phyloP scores from a whole-genome alignment of 345 rosid species.

The Eucalyptus marginata region DNA sequence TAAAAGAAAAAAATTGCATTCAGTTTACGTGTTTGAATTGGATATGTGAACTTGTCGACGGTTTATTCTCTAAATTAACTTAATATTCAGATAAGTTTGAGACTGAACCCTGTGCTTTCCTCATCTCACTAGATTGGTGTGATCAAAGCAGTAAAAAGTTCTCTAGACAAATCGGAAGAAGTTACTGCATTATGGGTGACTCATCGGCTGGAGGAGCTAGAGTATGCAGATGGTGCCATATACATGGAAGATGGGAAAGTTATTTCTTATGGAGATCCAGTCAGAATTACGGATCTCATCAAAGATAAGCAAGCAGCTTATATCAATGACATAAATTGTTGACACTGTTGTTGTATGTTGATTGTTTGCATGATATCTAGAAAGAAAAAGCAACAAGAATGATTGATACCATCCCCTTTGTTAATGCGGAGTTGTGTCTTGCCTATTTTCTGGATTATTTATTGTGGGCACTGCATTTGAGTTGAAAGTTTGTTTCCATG shows the following conservation, averaged over 20 bases:
- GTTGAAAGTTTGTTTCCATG: not conserved
- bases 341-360: not conserved
- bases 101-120: not conserved
- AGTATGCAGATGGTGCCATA: conserved; percentile 81
- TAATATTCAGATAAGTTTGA: not conserved
- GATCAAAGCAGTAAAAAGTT: conserved; percentile 63
- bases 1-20: not conserved
- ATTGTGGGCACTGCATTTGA: not conserved
- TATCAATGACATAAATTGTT: conserved; percentile 29
- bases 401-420: not conserved
- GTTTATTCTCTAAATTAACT: not conserved
- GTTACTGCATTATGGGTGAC: conserved; percentile 93
- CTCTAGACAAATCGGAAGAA: conserved; percentile 40
- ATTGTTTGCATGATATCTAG: not conserved
- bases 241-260: conserved; percentile 86
- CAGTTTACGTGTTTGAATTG: not conserved
- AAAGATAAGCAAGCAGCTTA: conserved; percentile 46
- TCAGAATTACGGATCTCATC: conserved; percentile 42
- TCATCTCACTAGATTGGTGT: conserved; percentile 53
- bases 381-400: not conserved
- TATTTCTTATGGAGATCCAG: conserved; percentile 50
- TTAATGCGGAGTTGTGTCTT: not conserved
- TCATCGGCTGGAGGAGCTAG: conserved; percentile 85
- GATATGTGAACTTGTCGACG: not conserved
- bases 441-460: not conserved